Evolutionary conservation across 2,329 filamentous ascomycete genomes (phyloP).

Genomic region (Fusarium beomiforme): DNA sequence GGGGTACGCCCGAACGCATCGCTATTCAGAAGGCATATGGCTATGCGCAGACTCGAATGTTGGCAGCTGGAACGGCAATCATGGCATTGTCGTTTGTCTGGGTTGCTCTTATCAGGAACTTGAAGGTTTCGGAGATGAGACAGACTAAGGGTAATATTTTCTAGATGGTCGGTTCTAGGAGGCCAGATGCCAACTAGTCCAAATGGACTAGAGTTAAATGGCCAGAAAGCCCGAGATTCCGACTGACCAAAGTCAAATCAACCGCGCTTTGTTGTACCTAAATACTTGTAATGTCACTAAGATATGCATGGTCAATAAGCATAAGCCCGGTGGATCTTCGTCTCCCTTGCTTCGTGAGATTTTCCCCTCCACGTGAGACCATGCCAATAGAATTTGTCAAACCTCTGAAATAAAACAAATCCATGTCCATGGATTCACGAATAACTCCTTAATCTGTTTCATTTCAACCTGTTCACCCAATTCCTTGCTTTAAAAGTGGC

Average conservation of each 20-base stretch:
- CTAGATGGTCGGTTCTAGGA: background rate
- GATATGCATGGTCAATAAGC: background rate
- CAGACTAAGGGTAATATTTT: conserved; percentile 32
- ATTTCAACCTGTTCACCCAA: background rate
- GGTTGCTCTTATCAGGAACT: conserved; percentile 33
- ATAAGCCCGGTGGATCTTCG: background rate
- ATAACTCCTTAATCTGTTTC: fast-evolving
- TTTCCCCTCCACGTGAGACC: background rate
- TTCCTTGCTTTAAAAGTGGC: background rate
- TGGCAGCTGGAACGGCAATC: conserved; percentile 33
- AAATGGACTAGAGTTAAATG: background rate
- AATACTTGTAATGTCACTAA: background rate
- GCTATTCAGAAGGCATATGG: conserved; percentile 18
- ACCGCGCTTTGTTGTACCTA: background rate
- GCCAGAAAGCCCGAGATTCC: background rate
- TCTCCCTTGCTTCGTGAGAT: background rate
- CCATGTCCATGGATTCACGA: too few species aligned
- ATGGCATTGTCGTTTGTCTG: conserved; percentile 31
- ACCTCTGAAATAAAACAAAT: fast-evolving
- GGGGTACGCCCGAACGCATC: background rate
- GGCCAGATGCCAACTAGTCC: background rate
- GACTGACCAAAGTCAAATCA: background rate
- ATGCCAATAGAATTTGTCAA: background rate
- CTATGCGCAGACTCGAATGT: conserved; percentile 27
- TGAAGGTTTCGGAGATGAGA: conserved; percentile 32